Evolutionary conservation across 176 grass and related monocot species (phyloP), one percentile per base, ranked within the genome.

Genomic region (Cenchrus purpureus): DNA sequence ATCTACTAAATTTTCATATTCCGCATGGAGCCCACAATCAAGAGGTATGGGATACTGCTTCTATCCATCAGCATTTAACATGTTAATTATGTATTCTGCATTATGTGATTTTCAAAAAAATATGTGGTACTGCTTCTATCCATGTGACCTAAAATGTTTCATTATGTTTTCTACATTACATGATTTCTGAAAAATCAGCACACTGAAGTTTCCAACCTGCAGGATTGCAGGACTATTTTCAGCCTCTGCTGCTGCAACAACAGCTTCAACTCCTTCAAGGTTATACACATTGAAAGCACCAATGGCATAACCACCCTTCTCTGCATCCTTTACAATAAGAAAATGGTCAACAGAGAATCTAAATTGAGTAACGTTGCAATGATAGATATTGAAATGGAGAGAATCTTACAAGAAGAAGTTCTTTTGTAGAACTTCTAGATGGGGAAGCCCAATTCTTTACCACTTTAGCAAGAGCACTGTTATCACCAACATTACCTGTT

Each of bases 261-360:
- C 93, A 62, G 96, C 96, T 86, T 95, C 87, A 89, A 95, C 72
- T 67, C 96, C 96, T 84, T 98, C 96, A 71, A 98, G 89, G 57
- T 98, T 98, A 86, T 98, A 98, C 17, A 98, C 86, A 89, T 98
- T 98, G 87, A 98, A 98, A 83, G 96, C 96, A 81, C 96, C 96
- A 84, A 98, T 82, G 64, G 96, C 96, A 86, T 98, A 98, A 73
- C 91, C 87, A 74, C 89, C 90, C 12, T 94, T 92, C 69, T 98
- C 96, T 1, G 93, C 96, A 56, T 95, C 85, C 96, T 95, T 93
- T 44, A 79, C 52, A 78, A 83, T 40, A 89, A 85, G 69, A 87
- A 55, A 77, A 71, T 22, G 78, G 22, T 84, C 46, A 84, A 80
- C 22, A 10, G 65, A 77, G 31, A 64, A 85, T 84, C 71, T 48